Conservation (phyloP, 805 yeast species). For the Priceomyces medius region DNA sequence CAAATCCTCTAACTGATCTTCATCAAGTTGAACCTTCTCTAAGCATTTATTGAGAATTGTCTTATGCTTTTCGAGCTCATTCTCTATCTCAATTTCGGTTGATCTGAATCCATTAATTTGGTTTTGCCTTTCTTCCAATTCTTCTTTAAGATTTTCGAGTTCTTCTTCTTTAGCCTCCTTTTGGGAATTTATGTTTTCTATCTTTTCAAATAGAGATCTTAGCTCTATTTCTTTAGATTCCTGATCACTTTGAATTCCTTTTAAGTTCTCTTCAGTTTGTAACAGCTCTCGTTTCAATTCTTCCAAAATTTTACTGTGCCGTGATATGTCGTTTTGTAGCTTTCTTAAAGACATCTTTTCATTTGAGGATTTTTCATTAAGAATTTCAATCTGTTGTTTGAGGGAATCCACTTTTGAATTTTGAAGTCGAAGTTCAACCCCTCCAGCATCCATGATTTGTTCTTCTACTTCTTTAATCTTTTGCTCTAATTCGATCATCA, state of each 20-base stretch:
- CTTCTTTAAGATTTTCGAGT: slow-evolving; percentile 32
- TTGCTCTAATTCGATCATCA: slow-evolving; percentile 54
- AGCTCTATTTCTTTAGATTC: slow-evolving; percentile 29
- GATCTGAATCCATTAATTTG: slow-evolving; percentile 59
- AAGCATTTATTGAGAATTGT: slow-evolving; percentile 35
- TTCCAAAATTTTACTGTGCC: slow-evolving; percentile 48
- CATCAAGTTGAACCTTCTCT: slow-evolving; percentile 37
- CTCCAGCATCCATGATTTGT: slow-evolving; percentile 87
- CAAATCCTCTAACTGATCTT: slow-evolving; percentile 41
- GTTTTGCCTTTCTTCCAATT: slow-evolving; percentile 37
- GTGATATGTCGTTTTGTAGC: slow-evolving; percentile 59
- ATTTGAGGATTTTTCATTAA: slow-evolving; percentile 54
- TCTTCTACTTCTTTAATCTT: slow-evolving; percentile 65
- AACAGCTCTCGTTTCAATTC: slow-evolving; percentile 49
- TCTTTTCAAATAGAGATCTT: slow-evolving; percentile 25
- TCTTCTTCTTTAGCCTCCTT: slow-evolving; percentile 41
- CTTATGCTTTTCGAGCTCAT: slow-evolving; percentile 59
- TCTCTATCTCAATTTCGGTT: slow-evolving; percentile 63
- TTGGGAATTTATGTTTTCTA: slow-evolving; percentile 31
- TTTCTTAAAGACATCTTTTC: slow-evolving; percentile 59
- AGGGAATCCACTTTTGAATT: slow-evolving; percentile 79
- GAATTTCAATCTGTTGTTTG: slow-evolving; percentile 60
- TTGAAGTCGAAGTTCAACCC: slow-evolving; percentile 76
- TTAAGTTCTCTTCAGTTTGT: slow-evolving; percentile 23
- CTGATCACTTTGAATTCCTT: slow-evolving; percentile 19